Conservation (phyloP, 2,329 filamentous ascomycete genomes). For the Pseudogymnoascus sp. region DNA sequence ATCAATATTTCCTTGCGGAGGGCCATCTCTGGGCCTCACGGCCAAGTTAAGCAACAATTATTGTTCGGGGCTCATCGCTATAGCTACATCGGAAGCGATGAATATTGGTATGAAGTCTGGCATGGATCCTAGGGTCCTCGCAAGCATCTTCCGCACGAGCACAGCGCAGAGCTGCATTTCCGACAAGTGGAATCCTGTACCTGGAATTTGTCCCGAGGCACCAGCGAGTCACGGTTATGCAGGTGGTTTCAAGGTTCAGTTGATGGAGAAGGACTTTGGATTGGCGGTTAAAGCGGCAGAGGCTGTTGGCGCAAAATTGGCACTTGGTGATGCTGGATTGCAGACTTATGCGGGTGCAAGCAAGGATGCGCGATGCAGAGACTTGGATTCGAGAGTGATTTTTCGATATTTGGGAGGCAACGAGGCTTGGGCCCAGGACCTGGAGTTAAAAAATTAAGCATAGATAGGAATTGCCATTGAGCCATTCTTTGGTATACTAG, state of each 20-base stretch:
- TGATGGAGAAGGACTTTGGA: slow-evolving; percentile 53
- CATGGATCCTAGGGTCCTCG: slow-evolving; percentile 45
- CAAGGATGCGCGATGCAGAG: slow-evolving; percentile 42
- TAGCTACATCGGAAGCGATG: slow-evolving; percentile 50
- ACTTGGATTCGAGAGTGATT: slow-evolving; percentile 49
- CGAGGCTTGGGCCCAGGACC: slow-evolving; percentile 38
- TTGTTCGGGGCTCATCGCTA: slow-evolving; percentile 49
- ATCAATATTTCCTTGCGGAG: slow-evolving; percentile 48
- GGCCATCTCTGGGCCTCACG: slow-evolving; percentile 45
- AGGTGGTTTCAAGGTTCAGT: slow-evolving; percentile 49
- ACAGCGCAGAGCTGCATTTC: slow-evolving; percentile 28
- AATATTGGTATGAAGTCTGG: slow-evolving; percentile 52
- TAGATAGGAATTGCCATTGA: too few species aligned
- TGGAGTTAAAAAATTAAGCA: too few species aligned
- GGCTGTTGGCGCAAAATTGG: slow-evolving; percentile 41
- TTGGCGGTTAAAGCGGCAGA: slow-evolving; percentile 48
- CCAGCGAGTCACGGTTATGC: slow-evolving; percentile 29
- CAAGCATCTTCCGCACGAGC: slow-evolving; percentile 44
- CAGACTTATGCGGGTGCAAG: slow-evolving; percentile 44
- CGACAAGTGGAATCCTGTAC: slow-evolving; percentile 30
- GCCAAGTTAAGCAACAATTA: slow-evolving; percentile 58
- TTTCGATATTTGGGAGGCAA: slow-evolving; percentile 47
- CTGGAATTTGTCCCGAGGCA: slow-evolving; percentile 27
- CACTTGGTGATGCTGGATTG: slow-evolving; percentile 42
- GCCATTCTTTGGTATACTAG: too few species aligned